phyloP scores from a whole-genome alignment of 371 early-diverging fungal species.

The Chytridium lagenaria region DNA sequence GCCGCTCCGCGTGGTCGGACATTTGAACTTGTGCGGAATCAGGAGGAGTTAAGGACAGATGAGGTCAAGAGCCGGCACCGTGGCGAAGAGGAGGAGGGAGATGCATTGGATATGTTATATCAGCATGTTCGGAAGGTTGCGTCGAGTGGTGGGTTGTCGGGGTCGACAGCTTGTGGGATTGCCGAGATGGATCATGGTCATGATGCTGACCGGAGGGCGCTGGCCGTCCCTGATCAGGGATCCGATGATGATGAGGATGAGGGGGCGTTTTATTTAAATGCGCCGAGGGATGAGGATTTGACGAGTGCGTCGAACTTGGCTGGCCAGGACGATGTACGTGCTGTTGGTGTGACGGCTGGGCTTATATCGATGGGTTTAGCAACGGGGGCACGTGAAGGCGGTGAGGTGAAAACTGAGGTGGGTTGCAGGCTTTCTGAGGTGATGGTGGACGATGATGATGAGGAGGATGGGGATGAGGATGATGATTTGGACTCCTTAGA shows the following conservation, averaged over 20 bases:
- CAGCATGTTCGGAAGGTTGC: constrained; percentile 6
- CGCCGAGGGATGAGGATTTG: not conserved
- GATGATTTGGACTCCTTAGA: not conserved
- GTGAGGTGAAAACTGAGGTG: not conserved
- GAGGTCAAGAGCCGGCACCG: constrained; percentile 17
- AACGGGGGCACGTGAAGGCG: not conserved
- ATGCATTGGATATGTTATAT: constrained; percentile 2
- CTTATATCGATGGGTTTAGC: not conserved
- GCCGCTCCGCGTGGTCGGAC: not conserved
- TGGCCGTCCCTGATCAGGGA: not conserved
- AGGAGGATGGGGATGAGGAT: not conserved
- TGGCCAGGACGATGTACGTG: not conserved
- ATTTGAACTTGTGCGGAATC: not conserved
- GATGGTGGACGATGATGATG: not conserved
- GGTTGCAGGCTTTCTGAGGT: not conserved
- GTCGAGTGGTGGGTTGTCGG: constrained; percentile 11
- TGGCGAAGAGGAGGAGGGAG: not conserved
- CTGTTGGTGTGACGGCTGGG: not conserved
- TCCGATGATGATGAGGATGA: not conserved
- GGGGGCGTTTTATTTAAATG: not conserved
- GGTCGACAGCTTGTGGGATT: not conserved
- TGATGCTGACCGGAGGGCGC: not conserved
- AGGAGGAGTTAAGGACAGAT: not conserved
- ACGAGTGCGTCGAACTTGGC: not conserved
- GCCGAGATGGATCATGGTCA: not conserved